Evolutionary conservation across 805 yeast genomes (phyloP).

Genomic region (Cyberlindnera samutprakarnensis): DNA sequence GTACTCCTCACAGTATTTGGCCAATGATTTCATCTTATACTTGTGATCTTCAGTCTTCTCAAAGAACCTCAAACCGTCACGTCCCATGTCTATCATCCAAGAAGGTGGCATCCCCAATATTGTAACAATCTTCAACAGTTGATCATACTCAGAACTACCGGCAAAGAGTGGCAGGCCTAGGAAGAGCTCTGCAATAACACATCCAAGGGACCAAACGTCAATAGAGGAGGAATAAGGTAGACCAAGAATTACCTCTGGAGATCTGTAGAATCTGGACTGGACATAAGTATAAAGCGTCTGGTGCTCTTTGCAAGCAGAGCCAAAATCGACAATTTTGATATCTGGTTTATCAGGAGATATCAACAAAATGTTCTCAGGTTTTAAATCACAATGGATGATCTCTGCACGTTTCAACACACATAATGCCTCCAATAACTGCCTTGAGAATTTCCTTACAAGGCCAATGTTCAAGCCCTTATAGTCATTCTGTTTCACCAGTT

Average conservation of each 20-base stretch:
- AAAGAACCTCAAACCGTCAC: constrained; percentile 61
- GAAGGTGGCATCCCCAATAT: constrained; percentile 84
- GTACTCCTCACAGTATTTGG: constrained; percentile 46
- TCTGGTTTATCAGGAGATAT: constrained; percentile 61
- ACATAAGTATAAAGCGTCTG: constrained; percentile 87
- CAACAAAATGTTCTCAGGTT: constrained; percentile 89
- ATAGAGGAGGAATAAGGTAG: constrained; percentile 87
- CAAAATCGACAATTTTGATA: constrained; percentile 91
- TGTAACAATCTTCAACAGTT: constrained; percentile 71
- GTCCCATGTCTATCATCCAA: constrained; percentile 97
- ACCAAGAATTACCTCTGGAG: constrained; percentile 92
- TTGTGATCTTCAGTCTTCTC: constrained; percentile 20
- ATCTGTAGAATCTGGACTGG: constrained; percentile 87
- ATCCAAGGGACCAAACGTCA: constrained; percentile 97
- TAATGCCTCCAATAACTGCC: constrained; percentile 76
- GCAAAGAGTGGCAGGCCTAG: constrained; percentile 92
- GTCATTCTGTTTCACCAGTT: constrained; percentile 85
- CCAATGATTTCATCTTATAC: constrained; percentile 27
- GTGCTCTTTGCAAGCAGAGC: constrained; percentile 88
- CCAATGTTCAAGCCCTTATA: constrained; percentile 84
- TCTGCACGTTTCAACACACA: constrained; percentile 74
- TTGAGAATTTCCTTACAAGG: constrained; percentile 68
- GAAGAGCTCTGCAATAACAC: constrained; percentile 85
- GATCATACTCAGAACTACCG: constrained; percentile 91
- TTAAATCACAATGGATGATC: constrained; percentile 91